Conservation (phyloP, 1,284 basidiomycete species). For the Phellinidium pouzarii region DNA sequence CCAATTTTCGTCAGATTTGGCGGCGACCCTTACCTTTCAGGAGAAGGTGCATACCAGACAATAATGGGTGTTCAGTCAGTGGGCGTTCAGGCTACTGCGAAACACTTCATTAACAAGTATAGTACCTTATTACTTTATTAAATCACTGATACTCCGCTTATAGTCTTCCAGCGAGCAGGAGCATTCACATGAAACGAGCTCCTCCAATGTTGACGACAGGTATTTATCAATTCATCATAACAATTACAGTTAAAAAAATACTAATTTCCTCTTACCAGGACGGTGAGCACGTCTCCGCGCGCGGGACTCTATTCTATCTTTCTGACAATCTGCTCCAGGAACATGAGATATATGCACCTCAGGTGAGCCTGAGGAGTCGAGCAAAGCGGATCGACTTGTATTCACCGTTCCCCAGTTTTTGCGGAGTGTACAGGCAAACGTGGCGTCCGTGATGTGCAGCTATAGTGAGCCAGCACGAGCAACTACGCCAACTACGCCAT, state of each 20-base stretch:
- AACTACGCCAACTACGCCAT: not conserved
- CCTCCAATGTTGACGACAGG: slow-evolving; percentile 55
- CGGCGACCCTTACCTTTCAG: slow-evolving; percentile 55
- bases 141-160: not conserved
- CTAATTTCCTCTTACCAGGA: not conserved
- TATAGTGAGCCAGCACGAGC: slow-evolving; percentile 40
- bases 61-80: slow-evolving; percentile 56
- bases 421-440: slow-evolving; percentile 52
- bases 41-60: slow-evolving; percentile 57
- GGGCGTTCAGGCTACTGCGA: slow-evolving; percentile 60
- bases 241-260: not conserved
- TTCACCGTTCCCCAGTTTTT: slow-evolving; percentile 27
- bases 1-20: slow-evolving; percentile 19
- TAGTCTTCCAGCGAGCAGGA: slow-evolving; percentile 33
- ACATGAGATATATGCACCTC: slow-evolving; percentile 54
- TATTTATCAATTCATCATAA: not conserved
- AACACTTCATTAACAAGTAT: slow-evolving; percentile 59
- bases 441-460: slow-evolving; percentile 67
- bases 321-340: slow-evolving; percentile 1
- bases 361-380: slow-evolving; percentile 21
- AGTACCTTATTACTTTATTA: slow-evolving; percentile 8
- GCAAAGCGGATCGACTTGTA: slow-evolving; percentile 17
- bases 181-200: slow-evolving; percentile 30
- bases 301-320: not conserved
- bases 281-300: not conserved